Evolutionary conservation across 768 basidiomycete genomes (phyloP), one percentile per base, ranked within the genome.

Genomic region (Pholiota microspora): DNA sequence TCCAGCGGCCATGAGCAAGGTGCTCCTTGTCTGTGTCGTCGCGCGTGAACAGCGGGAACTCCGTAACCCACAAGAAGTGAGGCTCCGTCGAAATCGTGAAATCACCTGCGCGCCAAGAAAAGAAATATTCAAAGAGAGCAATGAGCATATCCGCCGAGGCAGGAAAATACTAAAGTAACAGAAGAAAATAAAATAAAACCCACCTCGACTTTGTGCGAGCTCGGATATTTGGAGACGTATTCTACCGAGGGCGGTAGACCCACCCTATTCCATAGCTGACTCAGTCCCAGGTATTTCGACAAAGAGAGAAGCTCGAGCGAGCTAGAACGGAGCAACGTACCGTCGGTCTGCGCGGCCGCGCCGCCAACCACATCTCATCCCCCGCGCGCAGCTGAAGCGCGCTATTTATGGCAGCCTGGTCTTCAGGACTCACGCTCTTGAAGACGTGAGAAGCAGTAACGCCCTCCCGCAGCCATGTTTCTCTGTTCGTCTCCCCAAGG

Each of bases 41-140:
- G 27, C 78, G 84, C 13, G 94, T 81, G 74, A 96, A 97, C 21
- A 98, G 78, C 12, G 95, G 95, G 68, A 97, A 97, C 68, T 96
- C 94, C 4, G 93, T 96, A 50, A 98, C 83, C 95, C 95, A 98
- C 16, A 95, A 77, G 71, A 98, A 95, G 68, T 92, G 88, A 45
- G 92, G 92, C 23, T 71, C 70, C 25, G 75, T 51, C 2, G 85
- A 71, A 9, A 86, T 76, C 13, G 67, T 69, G 54, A 86, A 77
- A 46, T 83, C 78, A 49, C 85, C 89, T 88, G 27, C 55, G 50
- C 62, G n/a, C n/a, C n/a, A n/a, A n/a, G 57, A 45, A 47, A 56
- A 18, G 51, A 28, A 32, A 9, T 55, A 36, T 59, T 49, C 60
- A 45, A 51, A 32, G 29, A 13, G 10, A 28, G 32, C 28, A 52